A percentile compares a stretch with the other conserved stretches of the same genome.
Evolutionary conservation across 2,329 filamentous ascomycete genomes (phyloP).

Genomic region (Verticillium longisporum): DNA sequence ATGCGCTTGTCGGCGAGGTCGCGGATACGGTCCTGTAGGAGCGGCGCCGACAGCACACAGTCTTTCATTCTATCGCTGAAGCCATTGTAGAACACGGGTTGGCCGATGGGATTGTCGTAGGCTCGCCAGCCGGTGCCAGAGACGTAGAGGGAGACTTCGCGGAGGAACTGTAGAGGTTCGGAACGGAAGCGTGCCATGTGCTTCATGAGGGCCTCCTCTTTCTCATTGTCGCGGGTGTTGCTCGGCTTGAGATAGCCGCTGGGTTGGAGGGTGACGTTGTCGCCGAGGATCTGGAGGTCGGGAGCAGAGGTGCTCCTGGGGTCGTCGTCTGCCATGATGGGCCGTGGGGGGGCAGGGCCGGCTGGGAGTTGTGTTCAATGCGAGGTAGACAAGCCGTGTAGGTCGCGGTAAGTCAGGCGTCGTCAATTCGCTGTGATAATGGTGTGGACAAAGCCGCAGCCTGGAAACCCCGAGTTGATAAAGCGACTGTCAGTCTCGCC

Average conservation of each 20-base stretch:
- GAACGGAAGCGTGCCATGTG: slow-evolving; percentile 82
- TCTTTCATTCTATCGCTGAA: slow-evolving; percentile 88
- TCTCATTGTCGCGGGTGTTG: slow-evolving; percentile 28
- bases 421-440: background rate
- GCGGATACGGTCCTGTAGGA: slow-evolving; percentile 67
- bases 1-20: slow-evolving; percentile 72
- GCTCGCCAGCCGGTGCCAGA: slow-evolving; percentile 92
- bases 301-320: slow-evolving; percentile 49
- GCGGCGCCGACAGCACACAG: slow-evolving; percentile 65
- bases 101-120: slow-evolving; percentile 84
- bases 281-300: slow-evolving; percentile 71
- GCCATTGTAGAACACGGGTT: slow-evolving; percentile 87
- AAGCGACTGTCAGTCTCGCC: background rate
- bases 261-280: slow-evolving; percentile 68
- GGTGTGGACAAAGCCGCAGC: background rate
- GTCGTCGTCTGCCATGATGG: slow-evolving; percentile 30
- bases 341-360: background rate
- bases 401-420: background rate
- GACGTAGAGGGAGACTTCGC: slow-evolving; percentile 88
- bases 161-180: slow-evolving; percentile 70
- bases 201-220: slow-evolving; percentile 67
- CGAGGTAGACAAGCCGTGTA: background rate
- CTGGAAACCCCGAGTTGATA: background rate
- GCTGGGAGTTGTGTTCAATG: background rate
- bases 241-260: slow-evolving; percentile 56